Evolutionary conservation across 257 asterid species (phyloP).

Genomic region (Parsonsia alboflavescens): DNA sequence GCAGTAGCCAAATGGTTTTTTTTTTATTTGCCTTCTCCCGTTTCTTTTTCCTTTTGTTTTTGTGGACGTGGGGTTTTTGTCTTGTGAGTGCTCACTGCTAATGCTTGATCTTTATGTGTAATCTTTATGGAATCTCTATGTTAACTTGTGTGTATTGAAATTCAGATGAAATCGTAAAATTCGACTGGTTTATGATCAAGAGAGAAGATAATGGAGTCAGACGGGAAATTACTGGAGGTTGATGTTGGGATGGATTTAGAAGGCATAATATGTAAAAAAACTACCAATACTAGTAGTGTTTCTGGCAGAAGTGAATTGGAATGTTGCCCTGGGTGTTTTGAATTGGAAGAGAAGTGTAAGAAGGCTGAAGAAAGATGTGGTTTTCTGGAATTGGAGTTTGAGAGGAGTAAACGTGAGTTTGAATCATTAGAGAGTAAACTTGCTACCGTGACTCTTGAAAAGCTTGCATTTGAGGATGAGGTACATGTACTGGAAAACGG

Average conservation of each 20-base stretch:
- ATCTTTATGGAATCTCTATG: neutral
- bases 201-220: neutral
- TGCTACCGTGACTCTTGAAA: conserved; percentile 15
- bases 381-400: conserved; percentile 25
- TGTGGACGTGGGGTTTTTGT: neutral
- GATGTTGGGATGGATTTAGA: conserved; percentile 14
- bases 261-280: conserved; percentile 10
- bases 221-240: conserved; percentile 10
- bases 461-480: conserved; percentile 23
- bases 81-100: neutral
- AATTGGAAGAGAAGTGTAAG: conserved; percentile 26
- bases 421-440: conserved; percentile 25
- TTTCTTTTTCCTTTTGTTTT: neutral
- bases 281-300: neutral
- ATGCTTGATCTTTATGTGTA: neutral
- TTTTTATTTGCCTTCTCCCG: neutral
- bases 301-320: conserved; percentile 5
- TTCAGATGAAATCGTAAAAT: neutral
- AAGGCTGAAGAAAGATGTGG: conserved; percentile 20
- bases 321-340: conserved; percentile 28
- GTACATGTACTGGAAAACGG: conserved; percentile 29
- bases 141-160: neutral
- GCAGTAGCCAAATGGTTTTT: neutral
- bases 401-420: conserved; percentile 18
- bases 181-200: neutral